Percentiles rank a stretch among this genome's conserved stretches.
Conservation (phyloP, 768 basidiomycete genomes). For the Pleurotus sapidus region DNA sequence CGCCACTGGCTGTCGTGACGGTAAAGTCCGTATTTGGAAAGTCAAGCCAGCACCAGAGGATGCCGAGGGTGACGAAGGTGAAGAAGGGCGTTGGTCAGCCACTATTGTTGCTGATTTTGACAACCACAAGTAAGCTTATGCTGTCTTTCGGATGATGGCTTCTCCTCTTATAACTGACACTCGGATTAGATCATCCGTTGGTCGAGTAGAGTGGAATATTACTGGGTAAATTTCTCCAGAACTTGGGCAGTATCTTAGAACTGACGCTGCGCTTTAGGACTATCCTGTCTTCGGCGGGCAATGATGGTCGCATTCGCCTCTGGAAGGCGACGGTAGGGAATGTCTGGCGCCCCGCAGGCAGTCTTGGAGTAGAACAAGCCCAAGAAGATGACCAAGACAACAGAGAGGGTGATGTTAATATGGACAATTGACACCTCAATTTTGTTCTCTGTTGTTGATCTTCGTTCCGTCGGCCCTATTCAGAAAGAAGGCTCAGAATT, state of each 20-base stretch:
- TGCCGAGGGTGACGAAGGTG: slow-evolving; percentile 36
- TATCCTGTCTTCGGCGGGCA: slow-evolving; percentile 78
- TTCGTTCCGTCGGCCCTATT: neutral
- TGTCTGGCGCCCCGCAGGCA: slow-evolving; percentile 83
- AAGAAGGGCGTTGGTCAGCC: slow-evolving; percentile 68
- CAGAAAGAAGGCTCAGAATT: neutral
- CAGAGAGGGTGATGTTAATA: slow-evolving; percentile 37
- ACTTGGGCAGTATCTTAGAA: neutral
- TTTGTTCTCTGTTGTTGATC: neutral
- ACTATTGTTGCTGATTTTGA: slow-evolving; percentile 83
- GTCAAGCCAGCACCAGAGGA: slow-evolving; percentile 57
- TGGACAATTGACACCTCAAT: slow-evolving; percentile 23
- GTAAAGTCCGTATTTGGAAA: slow-evolving; percentile 88
- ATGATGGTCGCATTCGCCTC: slow-evolving; percentile 76
- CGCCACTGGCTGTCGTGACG: slow-evolving; percentile 87
- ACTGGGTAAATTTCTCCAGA: slow-evolving; percentile 51
- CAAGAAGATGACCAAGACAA: slow-evolving; percentile 27
- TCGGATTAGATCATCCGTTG: slow-evolving; percentile 59
- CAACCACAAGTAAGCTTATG: slow-evolving; percentile 63
- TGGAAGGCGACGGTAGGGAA: slow-evolving; percentile 85
- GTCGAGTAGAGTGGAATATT: slow-evolving; percentile 93
- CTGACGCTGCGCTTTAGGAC: slow-evolving; percentile 46
- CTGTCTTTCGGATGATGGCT: too few relatives aligned
- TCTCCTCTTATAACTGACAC: too few relatives aligned
- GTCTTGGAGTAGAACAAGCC: slow-evolving; percentile 76